Evolutionary conservation across 805 yeast species (phyloP), one percentile per base, ranked within the genome.

Genomic region (Peterozyma toletana): DNA sequence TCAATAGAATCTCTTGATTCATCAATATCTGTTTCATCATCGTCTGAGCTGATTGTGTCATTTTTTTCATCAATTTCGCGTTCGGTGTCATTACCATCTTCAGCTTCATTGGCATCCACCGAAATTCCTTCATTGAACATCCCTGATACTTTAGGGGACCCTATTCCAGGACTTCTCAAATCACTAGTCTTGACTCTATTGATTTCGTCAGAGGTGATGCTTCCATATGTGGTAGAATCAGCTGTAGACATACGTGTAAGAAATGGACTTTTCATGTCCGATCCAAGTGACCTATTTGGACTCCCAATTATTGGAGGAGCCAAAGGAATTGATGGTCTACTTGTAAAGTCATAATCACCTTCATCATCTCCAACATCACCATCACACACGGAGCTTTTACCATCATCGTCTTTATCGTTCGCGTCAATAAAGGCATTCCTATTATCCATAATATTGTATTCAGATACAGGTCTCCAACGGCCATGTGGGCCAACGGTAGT

Each of bases 381-480:
- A 16, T 33, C 40, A 16, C 15, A 31, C 33, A 42, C 38, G 17
- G 39, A 34, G 21, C 35, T 35, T 37, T 44, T 35, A 13, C 33
- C 34, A 33, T 16, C 17, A 38, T 43, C 60, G 34, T 63, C 74
- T 40, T 66, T 68, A 37, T 67, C 72, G 37, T 64, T 64, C 42
- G 66, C 73, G 48, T 59, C 62, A 36, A 74, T 73, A 44, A 74
- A 74, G 42, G 68, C 70, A 46, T 73, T 78, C 42, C 80, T 60
- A 53, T 57, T 73, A 35, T 62, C 63, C 30, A 62, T 65, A 9
- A 83, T 78, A 51, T 78, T 21, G 27, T 21, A 21, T 21, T 21
- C 27, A 21, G 27, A 21, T 7, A 21, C 74, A 2, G 84, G 84
- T 53, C 69, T 71, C 85, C 86, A 79, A 27, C 62, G 62, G 2